Conservation (phyloP, 2,329 filamentous ascomycete species). For the Trichoderma atrobrunneum region DNA sequence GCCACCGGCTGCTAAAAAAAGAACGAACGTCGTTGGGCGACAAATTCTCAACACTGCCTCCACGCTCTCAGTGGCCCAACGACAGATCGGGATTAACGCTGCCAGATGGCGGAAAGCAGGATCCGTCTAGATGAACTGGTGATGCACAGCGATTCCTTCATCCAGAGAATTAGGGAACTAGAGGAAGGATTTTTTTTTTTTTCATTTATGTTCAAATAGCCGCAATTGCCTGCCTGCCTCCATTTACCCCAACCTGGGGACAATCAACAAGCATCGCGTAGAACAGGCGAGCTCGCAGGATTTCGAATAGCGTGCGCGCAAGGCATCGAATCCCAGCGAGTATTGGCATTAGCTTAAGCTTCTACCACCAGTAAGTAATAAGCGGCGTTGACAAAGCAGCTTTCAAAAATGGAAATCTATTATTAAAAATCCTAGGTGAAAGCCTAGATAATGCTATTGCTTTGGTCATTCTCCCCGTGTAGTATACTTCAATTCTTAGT, state of each 20-base stretch:
- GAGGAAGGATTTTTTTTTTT: not conserved
- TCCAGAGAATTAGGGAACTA: not conserved
- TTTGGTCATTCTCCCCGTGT: not conserved
- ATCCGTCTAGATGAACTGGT: not conserved
- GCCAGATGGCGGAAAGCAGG: not conserved
- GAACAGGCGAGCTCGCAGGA: not conserved
- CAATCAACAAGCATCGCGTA: not conserved
- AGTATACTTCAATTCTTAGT: not conserved
- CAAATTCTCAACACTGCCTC: not conserved
- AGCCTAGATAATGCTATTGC: not conserved
- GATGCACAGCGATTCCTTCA: not conserved
- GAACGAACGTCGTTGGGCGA: not conserved
- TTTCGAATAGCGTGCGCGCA: not conserved
- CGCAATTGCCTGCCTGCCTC: not conserved
- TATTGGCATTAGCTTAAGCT: not conserved
- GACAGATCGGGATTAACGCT: not conserved
- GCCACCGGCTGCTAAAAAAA: conserved; percentile 7
- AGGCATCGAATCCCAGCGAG: not conserved
- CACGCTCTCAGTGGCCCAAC: not conserved
- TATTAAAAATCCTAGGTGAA: not conserved
- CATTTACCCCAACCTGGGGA: not conserved
- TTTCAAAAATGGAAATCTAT: not conserved
- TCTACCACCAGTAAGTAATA: not conserved
- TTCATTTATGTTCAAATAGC: not conserved
- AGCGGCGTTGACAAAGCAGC: not conserved